These are phyloP conservation scores for Oidiodendron maius DNA, from an alignment of 495 filamentous ascomycete genomes.

Conservation along the genomic window DNA sequence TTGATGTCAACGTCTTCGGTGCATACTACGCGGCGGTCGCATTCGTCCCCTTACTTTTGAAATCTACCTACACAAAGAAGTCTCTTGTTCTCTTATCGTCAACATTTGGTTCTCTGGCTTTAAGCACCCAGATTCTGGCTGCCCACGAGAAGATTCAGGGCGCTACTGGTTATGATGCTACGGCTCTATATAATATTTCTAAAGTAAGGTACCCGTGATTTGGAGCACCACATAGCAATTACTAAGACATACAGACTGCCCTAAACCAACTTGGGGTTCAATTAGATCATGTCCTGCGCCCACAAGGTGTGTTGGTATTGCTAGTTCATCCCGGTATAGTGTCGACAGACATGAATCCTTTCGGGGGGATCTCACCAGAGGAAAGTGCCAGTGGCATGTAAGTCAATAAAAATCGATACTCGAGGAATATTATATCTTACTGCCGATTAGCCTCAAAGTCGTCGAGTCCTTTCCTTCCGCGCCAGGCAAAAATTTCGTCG, in stretches of 20 bases:
- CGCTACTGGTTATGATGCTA: not conserved
- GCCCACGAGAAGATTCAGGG: not conserved
- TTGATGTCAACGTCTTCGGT: not conserved
- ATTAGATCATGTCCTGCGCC: not conserved
- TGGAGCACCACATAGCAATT: not conserved
- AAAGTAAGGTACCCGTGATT: not conserved
- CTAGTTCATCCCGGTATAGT: constrained; percentile 1
- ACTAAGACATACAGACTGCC: not conserved
- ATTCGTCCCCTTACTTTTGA: not conserved
- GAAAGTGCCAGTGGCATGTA: too few species aligned
- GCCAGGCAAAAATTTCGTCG: too few species aligned
- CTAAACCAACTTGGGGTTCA: not conserved
- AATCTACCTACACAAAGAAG: not conserved
- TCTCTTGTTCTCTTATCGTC: not conserved
- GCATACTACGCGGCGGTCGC: not conserved
- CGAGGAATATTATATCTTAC: too few species aligned
- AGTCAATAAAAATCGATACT: too few species aligned
- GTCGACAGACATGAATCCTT: constrained; percentile 3
- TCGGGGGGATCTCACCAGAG: too few species aligned
- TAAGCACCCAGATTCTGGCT: not conserved
- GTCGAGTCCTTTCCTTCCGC: too few species aligned
- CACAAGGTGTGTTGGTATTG: not conserved
- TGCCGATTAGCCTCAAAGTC: too few species aligned
- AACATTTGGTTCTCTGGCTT: not conserved
- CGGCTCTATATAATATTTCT: not conserved